Percentiles rank a stretch among this genome's conserved stretches.
These are phyloP conservation scores for Juglanconis juglandina DNA, from an alignment of 2,329 filamentous ascomycete genomes.

Conservation along the genomic window DNA sequence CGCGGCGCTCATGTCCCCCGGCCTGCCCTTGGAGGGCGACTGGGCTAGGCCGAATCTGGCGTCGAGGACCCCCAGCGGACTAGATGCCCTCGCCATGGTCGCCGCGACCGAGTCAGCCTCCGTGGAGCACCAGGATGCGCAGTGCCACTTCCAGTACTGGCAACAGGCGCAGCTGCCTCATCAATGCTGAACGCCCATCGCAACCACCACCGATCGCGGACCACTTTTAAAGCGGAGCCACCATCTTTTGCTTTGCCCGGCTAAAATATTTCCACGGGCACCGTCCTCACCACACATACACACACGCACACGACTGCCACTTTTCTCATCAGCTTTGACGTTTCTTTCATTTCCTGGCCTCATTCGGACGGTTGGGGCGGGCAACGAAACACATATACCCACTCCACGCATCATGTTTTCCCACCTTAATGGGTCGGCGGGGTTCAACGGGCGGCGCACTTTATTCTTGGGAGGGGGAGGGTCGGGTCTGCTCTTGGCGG, in stretches of 20 bases:
- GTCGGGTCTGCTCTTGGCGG: no score
- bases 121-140: background rate
- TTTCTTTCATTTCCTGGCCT: slow-evolving; percentile 2
- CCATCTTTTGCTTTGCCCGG: no score
- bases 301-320: no score
- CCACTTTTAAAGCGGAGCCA: no score
- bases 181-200: slow-evolving; percentile 3
- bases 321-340: slow-evolving; percentile 1
- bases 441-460: slow-evolving; percentile 10
- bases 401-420: background rate
- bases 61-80: slow-evolving; percentile 45
- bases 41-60: slow-evolving; percentile 40
- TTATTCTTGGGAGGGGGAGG: no score
- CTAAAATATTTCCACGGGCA: no score
- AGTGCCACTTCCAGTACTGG: slow-evolving; percentile 35
- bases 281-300: no score
- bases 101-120: slow-evolving; percentile 33
- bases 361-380: slow-evolving; percentile 13
- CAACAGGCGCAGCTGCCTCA: no score
- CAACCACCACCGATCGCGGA: background rate
- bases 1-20: slow-evolving; percentile 46
- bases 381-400: slow-evolving; percentile 18
- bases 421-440: no score
- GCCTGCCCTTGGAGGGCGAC: slow-evolving; percentile 41
- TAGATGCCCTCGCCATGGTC: slow-evolving; percentile 54